Percentiles rank a stretch among this genome's conserved stretches.
Evolutionary conservation across 2,329 filamentous ascomycete genomes (phyloP).

Genomic region (Coniochaeta sp.): DNA sequence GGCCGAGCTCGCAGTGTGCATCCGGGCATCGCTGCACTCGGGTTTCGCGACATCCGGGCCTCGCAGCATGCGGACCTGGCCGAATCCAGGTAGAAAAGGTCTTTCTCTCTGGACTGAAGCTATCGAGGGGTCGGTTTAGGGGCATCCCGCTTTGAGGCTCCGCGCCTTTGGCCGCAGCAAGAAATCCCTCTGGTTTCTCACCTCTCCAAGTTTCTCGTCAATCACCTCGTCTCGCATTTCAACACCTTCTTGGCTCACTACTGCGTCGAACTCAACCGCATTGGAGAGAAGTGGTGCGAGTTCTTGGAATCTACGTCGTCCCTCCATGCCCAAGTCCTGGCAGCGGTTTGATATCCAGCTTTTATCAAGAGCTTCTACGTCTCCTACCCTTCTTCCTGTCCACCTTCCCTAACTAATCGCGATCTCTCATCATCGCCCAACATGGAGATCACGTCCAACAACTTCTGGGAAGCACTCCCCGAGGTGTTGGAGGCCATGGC

Average conservation of each 20-base stretch:
- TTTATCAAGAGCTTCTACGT: background rate
- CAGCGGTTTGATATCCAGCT: background rate
- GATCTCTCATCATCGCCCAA: background rate
- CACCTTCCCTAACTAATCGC: background rate
- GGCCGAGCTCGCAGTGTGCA: background rate
- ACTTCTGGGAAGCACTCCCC: conserved; percentile 22
- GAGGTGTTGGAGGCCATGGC: conserved; percentile 20
- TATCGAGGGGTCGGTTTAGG: background rate
- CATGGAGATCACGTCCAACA: conserved; percentile 19
- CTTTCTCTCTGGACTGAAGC: background rate
- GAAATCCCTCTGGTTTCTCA: background rate
- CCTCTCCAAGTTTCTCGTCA: background rate
- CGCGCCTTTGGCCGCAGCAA: background rate
- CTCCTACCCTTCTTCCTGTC: background rate
- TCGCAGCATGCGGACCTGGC: background rate
- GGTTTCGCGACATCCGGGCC: background rate
- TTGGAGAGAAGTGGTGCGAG: background rate
- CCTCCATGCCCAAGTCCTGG: background rate
- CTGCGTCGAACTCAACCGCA: background rate
- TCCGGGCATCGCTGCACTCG: background rate
- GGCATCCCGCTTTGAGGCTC: background rate
- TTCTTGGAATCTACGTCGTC: background rate
- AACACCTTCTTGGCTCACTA: no score
- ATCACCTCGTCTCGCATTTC: background rate
- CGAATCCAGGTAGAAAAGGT: background rate